Evolutionary conservation across 768 basidiomycete genomes (phyloP).

Genomic region (Lactarius hatsudake): DNA sequence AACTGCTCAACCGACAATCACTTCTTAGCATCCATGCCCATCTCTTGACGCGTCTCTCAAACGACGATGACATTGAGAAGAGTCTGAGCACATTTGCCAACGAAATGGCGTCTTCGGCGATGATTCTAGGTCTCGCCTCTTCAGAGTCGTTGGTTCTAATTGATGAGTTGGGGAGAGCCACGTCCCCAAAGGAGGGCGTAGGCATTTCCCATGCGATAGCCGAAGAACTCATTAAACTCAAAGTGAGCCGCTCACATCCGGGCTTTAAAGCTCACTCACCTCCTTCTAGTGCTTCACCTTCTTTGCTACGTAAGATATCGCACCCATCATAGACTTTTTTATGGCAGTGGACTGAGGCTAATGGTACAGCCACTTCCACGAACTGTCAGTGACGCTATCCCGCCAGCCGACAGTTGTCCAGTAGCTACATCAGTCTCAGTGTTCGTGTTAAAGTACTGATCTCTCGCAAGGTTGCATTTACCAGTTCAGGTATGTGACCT

Average conservation of each 20-base stretch:
- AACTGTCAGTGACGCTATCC: slow-evolving; percentile 73
- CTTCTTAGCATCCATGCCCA: slow-evolving; percentile 69
- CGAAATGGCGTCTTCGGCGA: slow-evolving; percentile 90
- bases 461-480: slow-evolving; percentile 64
- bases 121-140: slow-evolving; percentile 83
- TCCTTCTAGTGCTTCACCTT: slow-evolving; percentile 70
- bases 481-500: slow-evolving; percentile 34
- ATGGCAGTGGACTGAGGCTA: neutral
- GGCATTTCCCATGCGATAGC: slow-evolving; percentile 84
- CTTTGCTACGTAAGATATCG: slow-evolving; percentile 73
- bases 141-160: slow-evolving; percentile 73
- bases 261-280: slow-evolving; percentile 8
- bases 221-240: slow-evolving; percentile 67
- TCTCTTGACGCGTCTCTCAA: slow-evolving; percentile 83
- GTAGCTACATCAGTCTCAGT: slow-evolving; percentile 43
- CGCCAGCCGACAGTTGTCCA: slow-evolving; percentile 76
- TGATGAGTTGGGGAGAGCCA: slow-evolving; percentile 93
- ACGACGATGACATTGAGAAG: slow-evolving; percentile 90
- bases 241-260: slow-evolving; percentile 45
- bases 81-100: slow-evolving; percentile 91
- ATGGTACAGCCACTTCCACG: slow-evolving; percentile 65
- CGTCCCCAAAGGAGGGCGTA: slow-evolving; percentile 76
- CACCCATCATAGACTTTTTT: neutral
- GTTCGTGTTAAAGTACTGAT: neutral
- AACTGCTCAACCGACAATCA: neutral